Base-by-base conservation (phyloP, 2,329 filamentous ascomycete species). In the Fusarium annulatum region DNA sequence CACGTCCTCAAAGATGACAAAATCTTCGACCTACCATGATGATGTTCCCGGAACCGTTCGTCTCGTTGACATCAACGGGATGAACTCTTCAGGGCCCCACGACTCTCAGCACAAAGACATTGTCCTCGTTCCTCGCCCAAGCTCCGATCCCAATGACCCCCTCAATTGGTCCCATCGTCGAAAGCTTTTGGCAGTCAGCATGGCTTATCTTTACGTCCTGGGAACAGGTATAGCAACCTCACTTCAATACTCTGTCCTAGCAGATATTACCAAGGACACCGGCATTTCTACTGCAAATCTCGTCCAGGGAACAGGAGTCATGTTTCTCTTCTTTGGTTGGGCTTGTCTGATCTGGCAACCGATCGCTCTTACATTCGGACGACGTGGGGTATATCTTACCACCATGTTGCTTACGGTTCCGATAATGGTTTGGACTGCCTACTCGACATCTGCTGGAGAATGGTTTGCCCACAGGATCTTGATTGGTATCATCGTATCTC, bases 51-150 rank as follows among this genome's bases (percentile, higher is more conserved):
- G 53, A 7, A 64, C 61, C 1, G 61, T 64, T 12, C 61, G 36
- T 30, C 61, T 64, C 28, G 41, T 64, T 33, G 61, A 60, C 23
- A 18, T 64, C 16, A 60, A 34, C n/a, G 61, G 61, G 3, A 60
- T 64, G 53, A 42, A 60, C n/a, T 60, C 55, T 0, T n/a, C 14
- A 1, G 53, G 43, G 7, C 61, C 53, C 3, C 53, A 64, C 26
- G 61, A 64, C 19, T 60, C 53, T 12, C 53, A 60, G 11, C 61
- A 64, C 16, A 48, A 42, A 38, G 61, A 64, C 10, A 64, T 64
- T 7, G 61, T 64, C 12, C n/a, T 64, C 7, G 36, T 64, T 8
- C 61, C 61, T 18, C 30, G 55, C 7, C 61, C 53, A 12, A 64
- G 53, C 5, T 60, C 53, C 1, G 61, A 64, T n/a, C 53, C 55